phyloP scores from a whole-genome alignment of 2,329 filamentous ascomycete species.

The Verticillium alfalfae region DNA sequence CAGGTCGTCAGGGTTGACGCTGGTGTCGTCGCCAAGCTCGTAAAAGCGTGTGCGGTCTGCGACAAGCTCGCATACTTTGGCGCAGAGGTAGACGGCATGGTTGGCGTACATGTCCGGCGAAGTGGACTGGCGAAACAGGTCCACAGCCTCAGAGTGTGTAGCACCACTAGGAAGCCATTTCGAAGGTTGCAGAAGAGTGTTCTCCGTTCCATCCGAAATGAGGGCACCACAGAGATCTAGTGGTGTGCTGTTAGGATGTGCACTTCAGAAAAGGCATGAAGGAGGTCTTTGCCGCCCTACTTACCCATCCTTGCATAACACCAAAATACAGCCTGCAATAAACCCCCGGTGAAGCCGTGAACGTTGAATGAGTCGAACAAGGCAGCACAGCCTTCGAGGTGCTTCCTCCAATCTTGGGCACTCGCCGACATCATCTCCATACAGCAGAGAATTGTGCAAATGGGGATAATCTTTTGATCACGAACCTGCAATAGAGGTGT shows the following conservation, averaged over 20 bases:
- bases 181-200: slow-evolving; percentile 41
- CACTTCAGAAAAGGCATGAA: too few relatives aligned
- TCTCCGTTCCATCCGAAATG: slow-evolving; percentile 46
- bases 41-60: slow-evolving; percentile 40
- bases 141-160: slow-evolving; percentile 25
- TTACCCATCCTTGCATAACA: slow-evolving; percentile 52
- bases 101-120: slow-evolving; percentile 52
- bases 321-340: slow-evolving; percentile 53
- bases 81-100: slow-evolving; percentile 51
- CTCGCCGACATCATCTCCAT: slow-evolving; percentile 38
- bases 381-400: slow-evolving; percentile 52
- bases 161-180: slow-evolving; percentile 41
- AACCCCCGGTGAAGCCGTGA: slow-evolving; percentile 45
- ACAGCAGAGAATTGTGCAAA: slow-evolving; percentile 31
- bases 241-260: neutral
- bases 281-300: slow-evolving; percentile 4
- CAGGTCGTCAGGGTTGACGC: slow-evolving; percentile 28
- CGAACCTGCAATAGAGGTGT: slow-evolving; percentile 25
- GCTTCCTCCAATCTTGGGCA: slow-evolving; percentile 44
- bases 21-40: slow-evolving; percentile 40
- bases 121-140: slow-evolving; percentile 22
- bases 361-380: slow-evolving; percentile 47
- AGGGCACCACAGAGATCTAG: slow-evolving; percentile 49
- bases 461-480: slow-evolving; percentile 25
- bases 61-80: slow-evolving; percentile 44